Percentiles rank a stretch among this genome's conserved stretches.
These are phyloP conservation scores for Mycena maculata DNA, from an alignment of 768 basidiomycete genomes.

Conservation along the genomic window DNA sequence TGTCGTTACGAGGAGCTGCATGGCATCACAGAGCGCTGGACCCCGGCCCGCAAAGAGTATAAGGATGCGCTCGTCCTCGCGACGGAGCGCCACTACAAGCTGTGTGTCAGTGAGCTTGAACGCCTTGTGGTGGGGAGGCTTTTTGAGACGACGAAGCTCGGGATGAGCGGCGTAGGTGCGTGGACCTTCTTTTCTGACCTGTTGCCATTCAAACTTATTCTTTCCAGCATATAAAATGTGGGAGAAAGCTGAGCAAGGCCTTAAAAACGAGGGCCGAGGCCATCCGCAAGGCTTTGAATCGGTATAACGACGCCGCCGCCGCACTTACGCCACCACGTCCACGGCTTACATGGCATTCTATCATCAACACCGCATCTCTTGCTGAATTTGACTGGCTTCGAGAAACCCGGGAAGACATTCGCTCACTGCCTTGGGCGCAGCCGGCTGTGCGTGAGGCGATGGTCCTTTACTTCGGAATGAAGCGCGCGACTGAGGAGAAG, in stretches of 20 bases:
- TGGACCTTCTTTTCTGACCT: background rate
- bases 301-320: constrained; percentile 28
- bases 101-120: constrained; percentile 7
- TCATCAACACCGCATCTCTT: constrained; percentile 32
- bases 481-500: constrained; percentile 39
- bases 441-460: constrained; percentile 18
- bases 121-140: too few species aligned
- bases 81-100: constrained; percentile 10
- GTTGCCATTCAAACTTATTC: background rate
- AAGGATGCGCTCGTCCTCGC: background rate
- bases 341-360: constrained; percentile 29
- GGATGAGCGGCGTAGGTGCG: too few species aligned
- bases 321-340: constrained; percentile 14
- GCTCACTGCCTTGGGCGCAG: constrained; percentile 9
- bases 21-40: background rate
- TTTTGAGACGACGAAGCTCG: too few species aligned
- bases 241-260: constrained; percentile 30
- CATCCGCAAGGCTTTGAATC: constrained; percentile 26
- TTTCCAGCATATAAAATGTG: constrained; percentile 32
- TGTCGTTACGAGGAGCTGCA: background rate
- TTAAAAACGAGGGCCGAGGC: constrained; percentile 24
- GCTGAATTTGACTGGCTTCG: constrained; percentile 37
- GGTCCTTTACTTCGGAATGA: constrained; percentile 26
- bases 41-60: background rate
- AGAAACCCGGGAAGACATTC: constrained; percentile 23